Conservation (phyloP, 1,139 yeast genomes). For the Yamadazyma sp. region DNA sequence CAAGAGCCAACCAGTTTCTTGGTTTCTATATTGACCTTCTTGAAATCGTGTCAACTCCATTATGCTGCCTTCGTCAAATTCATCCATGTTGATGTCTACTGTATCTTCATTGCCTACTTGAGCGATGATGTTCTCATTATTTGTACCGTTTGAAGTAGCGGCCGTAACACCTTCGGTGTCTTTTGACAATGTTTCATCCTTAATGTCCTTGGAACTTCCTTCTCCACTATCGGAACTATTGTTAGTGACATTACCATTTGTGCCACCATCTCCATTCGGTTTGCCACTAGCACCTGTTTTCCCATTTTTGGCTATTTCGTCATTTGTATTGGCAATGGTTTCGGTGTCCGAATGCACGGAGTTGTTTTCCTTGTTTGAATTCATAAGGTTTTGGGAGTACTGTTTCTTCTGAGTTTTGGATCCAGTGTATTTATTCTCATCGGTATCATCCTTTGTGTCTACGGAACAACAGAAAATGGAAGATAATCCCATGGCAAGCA, state of each 20-base stretch:
- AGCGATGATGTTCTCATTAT: conserved; percentile 16
- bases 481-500: conserved; percentile 17
- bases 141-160: conserved; percentile 4
- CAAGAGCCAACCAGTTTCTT: conserved; percentile 62
- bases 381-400: conserved; percentile 1
- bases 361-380: conserved; percentile 2
- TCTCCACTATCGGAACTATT: conserved; percentile 9
- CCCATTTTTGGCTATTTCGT: conserved; percentile 1
- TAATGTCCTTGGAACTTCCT: conserved; percentile 9
- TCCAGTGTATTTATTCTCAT: conserved; percentile 23
- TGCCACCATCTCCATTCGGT: conserved; percentile 2
- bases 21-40: conserved; percentile 65
- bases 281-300: neutral
- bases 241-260: conserved; percentile 1
- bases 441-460: conserved; percentile 36
- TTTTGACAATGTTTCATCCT: conserved; percentile 8
- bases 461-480: conserved; percentile 45
- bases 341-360: conserved; percentile 5
- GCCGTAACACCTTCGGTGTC: conserved; percentile 1
- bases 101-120: conserved; percentile 21
- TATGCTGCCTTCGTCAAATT: conserved; percentile 17
- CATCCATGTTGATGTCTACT: conserved; percentile 17
- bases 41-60: conserved; percentile 49
- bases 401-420: conserved; percentile 1
- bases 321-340: conserved; percentile 33